phyloP scores from a whole-genome alignment of 345 rosid genomes.

The Populus ilicifolia region DNA sequence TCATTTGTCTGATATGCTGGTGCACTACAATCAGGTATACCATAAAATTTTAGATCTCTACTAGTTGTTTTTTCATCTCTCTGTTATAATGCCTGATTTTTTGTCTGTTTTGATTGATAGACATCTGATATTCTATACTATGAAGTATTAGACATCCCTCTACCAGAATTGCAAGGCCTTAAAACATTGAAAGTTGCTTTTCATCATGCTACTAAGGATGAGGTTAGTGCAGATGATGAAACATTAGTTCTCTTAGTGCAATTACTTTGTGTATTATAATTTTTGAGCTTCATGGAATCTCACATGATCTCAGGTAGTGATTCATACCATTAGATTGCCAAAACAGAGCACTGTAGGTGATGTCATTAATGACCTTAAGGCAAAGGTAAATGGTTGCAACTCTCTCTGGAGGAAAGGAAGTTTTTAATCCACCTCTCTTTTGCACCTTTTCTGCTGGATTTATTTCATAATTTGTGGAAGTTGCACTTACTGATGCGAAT shows the following conservation, averaged over 20 bases:
- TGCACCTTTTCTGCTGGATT: not conserved
- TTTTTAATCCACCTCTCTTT: not conserved
- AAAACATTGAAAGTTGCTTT: constrained; percentile 46
- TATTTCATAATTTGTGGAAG: not conserved
- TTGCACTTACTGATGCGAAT: not conserved
- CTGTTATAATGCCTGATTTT: constrained; percentile 8
- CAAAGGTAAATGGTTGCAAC: constrained; percentile 22
- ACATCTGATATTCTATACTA: constrained; percentile 85
- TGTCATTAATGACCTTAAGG: constrained; percentile 30
- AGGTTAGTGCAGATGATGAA: constrained; percentile 8
- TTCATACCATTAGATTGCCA: constrained; percentile 34
- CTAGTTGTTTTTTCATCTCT: not conserved
- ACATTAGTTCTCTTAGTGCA: not conserved
- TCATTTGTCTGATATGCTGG: constrained; percentile 84
- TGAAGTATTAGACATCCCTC: constrained; percentile 92
- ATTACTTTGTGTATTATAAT: not conserved
- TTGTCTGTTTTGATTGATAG: constrained; percentile 34
- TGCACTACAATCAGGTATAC: constrained; percentile 86
- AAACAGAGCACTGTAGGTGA: constrained; percentile 39
- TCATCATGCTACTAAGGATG: constrained; percentile 23
- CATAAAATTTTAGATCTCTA: not conserved
- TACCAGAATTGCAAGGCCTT: constrained; percentile 86
- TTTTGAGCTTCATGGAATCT: constrained; percentile 11
- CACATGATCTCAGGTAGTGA: constrained; percentile 38
- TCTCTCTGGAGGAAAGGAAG: not conserved